phyloP scores from a whole-genome alignment of 257 asterid genomes.

The Capsicum pubescens region DNA sequence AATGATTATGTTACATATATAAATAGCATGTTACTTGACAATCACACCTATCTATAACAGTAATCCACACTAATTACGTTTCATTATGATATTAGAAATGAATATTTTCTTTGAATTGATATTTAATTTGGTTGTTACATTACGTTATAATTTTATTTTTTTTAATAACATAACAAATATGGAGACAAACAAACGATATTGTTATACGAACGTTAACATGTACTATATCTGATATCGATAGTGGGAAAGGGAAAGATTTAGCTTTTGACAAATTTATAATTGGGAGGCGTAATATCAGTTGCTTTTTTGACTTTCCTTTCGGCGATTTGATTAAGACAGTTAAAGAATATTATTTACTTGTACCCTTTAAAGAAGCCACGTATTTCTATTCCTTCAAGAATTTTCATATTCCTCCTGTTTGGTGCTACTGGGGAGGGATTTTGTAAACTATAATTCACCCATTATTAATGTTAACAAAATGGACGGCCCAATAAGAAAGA shows the following conservation, averaged over 20 bases:
- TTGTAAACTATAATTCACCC: too few relatives aligned
- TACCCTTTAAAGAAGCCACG: background rate
- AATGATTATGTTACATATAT: background rate
- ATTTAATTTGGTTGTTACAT: background rate
- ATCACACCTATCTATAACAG: background rate
- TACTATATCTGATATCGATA: background rate
- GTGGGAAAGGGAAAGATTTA: background rate
- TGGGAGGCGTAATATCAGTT: background rate
- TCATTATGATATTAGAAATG: background rate
- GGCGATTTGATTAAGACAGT: conserved; percentile 1
- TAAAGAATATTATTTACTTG: conserved; percentile 18
- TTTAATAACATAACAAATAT: too few relatives aligned
- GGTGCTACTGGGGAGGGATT: background rate
- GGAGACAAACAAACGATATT: too few relatives aligned
- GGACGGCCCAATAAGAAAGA: too few relatives aligned
- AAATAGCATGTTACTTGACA: background rate
- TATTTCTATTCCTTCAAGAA: background rate
- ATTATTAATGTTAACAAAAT: too few relatives aligned
- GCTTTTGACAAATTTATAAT: conserved; percentile 1
- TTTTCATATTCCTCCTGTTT: background rate
- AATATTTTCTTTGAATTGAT: background rate
- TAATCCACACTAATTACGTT: background rate
- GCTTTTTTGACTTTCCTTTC: background rate
- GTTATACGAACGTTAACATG: too few relatives aligned
- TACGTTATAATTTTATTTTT: background rate